Evolutionary conservation across 78 protist species (phyloP), one percentile per base, ranked within the genome.

Genomic region (Dictyostelium capitatum): DNA sequence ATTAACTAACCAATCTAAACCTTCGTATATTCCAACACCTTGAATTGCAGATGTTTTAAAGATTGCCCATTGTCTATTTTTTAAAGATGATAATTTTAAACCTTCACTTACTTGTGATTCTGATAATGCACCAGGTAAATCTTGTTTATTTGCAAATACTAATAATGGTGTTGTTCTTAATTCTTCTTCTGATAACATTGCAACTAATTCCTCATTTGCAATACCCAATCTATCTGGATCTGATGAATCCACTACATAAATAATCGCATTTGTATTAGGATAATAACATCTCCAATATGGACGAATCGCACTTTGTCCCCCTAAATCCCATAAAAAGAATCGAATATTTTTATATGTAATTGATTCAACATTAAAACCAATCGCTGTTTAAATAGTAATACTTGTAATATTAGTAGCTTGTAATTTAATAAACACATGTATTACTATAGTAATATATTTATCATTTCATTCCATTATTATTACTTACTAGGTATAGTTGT

Each of bases 201-300:
- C 41, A 19, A 79, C 32, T 7, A 98, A 84, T 83, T 98, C 99
- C 25, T 96, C 92, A 62, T 92, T 95, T 8, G 98, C 91, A 23
- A 93, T 95, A 70, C 95, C 91, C 53, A 98, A 28, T 10, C 99
- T 83, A 79, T 97, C 98, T 6, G 83, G 50, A 50, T 97, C 99
- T 0, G 97, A 82, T 4, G 95, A 37, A 89, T 98, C 99, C 3
- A 98, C 97, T 7, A 99, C 99, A 91, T 96, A 99, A 41, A 99
- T 97, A 82, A 99, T 92, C 1, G 98, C 99, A 46, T 98, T 89
- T 10, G 99, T 98, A 89, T 98, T 97, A 43, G 91, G 97, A 80
- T 97, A 99, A 91, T 98, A 99, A 97, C 99, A 98, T 28, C 99
- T 79, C 99, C 99, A 99, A 95, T 97, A 97, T 0, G 99, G 99